These are phyloP conservation scores for Candida tetrigidarum DNA, from an alignment of 1,139 yeast genomes.

Conservation along the genomic window DNA sequence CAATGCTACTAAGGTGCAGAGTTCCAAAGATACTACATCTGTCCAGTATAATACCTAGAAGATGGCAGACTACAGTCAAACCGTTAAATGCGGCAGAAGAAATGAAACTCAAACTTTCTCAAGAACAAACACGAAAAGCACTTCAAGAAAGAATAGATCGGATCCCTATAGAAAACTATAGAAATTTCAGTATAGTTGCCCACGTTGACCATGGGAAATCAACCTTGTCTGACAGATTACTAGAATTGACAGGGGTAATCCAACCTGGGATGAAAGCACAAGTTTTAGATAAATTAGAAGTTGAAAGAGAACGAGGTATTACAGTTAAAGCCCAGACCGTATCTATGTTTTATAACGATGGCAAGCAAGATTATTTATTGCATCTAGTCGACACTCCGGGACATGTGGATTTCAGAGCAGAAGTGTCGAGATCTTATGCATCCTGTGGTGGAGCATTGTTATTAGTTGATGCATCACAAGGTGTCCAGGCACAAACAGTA, in stretches of 20 bases:
- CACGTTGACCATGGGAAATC: conserved; percentile 98
- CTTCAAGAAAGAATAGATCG: conserved; percentile 60
- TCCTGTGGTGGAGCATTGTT: conserved; percentile 95
- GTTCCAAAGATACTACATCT: background rate
- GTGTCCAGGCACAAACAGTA: conserved; percentile 97
- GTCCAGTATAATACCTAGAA: background rate
- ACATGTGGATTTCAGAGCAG: conserved; percentile 95
- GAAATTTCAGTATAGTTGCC: conserved; percentile 95
- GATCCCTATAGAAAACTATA: conserved; percentile 80
- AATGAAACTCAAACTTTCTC: conserved; percentile 31
- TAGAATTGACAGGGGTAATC: conserved; percentile 90
- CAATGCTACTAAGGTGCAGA: conserved; percentile 6
- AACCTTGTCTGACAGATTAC: conserved; percentile 82
- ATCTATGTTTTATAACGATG: conserved; percentile 82
- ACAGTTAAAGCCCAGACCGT: conserved; percentile 98
- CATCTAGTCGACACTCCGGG: conserved; percentile 98
- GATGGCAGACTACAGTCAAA: conserved; percentile 4
- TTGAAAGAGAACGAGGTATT: conserved; percentile 94
- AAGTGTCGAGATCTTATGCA: conserved; percentile 91
- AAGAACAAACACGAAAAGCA: conserved; percentile 35
- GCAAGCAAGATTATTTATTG: conserved; percentile 73
- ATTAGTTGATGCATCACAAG: conserved; percentile 93
- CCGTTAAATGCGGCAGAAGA: conserved; percentile 27
- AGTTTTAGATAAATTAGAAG: conserved; percentile 88
- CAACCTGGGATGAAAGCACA: conserved; percentile 80